Conservation (phyloP, 2,329 filamentous ascomycete species). For the Cladosporium halotolerans region DNA sequence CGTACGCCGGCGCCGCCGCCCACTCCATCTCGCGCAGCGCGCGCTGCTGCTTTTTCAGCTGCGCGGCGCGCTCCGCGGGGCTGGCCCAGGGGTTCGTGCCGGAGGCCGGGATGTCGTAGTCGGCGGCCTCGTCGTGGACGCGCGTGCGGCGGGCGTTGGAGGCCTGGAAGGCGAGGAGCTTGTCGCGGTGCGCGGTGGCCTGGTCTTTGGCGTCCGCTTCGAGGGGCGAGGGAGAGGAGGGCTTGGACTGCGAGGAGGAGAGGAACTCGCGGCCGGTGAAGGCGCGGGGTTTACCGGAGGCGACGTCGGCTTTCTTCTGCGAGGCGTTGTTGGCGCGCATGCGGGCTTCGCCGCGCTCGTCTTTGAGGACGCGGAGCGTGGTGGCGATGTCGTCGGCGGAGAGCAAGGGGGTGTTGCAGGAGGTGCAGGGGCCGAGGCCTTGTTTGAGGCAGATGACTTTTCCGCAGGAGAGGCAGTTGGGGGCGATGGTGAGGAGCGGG, state of each 20-base stretch:
- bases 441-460: conserved; percentile 95
- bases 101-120: conserved; percentile 57
- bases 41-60: conserved; percentile 80
- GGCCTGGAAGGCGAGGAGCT: conserved; percentile 72
- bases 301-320: conserved; percentile 61
- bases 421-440: conserved; percentile 89
- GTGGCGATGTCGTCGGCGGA: conserved; percentile 67
- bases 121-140: conserved; percentile 77
- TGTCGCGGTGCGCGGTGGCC: conserved; percentile 74
- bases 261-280: conserved; percentile 34
- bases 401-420: conserved; percentile 71
- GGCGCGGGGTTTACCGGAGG: conserved; percentile 33
- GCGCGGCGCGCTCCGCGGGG: conserved; percentile 72
- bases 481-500: conserved; percentile 80
- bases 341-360: conserved; percentile 79
- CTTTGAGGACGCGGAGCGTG: conserved; percentile 77
- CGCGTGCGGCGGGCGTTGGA: conserved; percentile 79
- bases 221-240: conserved; percentile 32
- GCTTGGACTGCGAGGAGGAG: conserved; percentile 20
- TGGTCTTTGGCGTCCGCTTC: conserved; percentile 54
- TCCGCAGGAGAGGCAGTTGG: conserved; percentile 86
- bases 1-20: conserved; percentile 77
- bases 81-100: conserved; percentile 75
- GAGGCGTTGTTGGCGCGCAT: conserved; percentile 73
- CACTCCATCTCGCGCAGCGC: conserved; percentile 79